Conservation (phyloP, 495 filamentous ascomycete genomes). For the Talaromyces thailandensis region DNA sequence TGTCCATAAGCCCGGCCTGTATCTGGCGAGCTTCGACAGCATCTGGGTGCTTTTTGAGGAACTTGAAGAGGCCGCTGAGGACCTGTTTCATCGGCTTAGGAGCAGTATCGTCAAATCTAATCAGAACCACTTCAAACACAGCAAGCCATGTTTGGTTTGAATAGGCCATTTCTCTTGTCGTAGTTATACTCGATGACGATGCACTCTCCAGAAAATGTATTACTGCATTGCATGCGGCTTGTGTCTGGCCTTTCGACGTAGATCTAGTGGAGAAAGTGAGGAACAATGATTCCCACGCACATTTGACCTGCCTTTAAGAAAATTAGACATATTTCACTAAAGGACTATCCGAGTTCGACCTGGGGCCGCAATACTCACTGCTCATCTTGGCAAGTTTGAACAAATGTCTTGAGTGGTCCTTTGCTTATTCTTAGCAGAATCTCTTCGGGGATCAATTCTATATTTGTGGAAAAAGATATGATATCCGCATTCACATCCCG, state of each 20-base stretch:
- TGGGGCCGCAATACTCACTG: conserved; percentile 19
- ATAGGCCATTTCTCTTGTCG: conserved; percentile 31
- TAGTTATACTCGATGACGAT: conserved; percentile 21
- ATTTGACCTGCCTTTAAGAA: conserved; percentile 19
- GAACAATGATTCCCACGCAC: conserved; percentile 29
- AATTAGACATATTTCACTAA: conserved; percentile 10
- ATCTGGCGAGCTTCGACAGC: conserved; percentile 15
- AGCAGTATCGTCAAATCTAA: conserved; percentile 64
- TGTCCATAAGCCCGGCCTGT: conserved; percentile 14
- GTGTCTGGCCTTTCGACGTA: conserved; percentile 29
- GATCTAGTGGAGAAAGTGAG: conserved; percentile 29
- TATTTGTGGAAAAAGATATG: conserved; percentile 25
- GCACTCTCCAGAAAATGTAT: conserved; percentile 39
- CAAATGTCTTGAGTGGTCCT: conserved; percentile 31
- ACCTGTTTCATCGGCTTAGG: conserved; percentile 69
- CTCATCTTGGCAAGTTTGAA: conserved; percentile 21
- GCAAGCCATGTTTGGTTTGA: conserved; percentile 43
- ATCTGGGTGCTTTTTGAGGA: conserved; percentile 41
- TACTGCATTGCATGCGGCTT: conserved; percentile 36
- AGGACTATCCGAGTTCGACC: neutral
- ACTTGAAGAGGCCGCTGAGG: conserved; percentile 46
- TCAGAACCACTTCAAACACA: conserved; percentile 62
- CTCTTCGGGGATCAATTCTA: conserved; percentile 30
- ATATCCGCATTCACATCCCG: conserved; percentile 15
- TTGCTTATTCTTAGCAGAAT: conserved; percentile 28